Conservation (phyloP, 306 rosid genomes). For the Styphnolobium japonicum region DNA sequence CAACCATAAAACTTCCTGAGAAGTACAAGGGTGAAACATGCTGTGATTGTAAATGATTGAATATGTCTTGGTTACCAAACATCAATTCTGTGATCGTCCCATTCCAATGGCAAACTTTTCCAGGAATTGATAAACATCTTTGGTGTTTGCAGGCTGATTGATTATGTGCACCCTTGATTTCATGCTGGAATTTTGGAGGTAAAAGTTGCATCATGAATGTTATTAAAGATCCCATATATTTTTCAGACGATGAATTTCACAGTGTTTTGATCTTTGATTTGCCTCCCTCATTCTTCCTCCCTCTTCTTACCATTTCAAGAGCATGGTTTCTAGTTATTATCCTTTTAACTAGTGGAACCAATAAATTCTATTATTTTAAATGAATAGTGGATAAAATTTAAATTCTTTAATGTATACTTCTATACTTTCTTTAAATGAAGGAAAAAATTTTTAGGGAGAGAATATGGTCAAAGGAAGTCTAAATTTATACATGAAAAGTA, state of each 20-base stretch:
- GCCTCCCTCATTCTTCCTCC: too few relatives aligned
- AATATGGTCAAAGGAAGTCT: neutral
- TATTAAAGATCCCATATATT: neutral
- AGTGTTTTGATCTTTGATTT: neutral
- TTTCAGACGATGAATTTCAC: neutral
- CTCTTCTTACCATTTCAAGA: neutral
- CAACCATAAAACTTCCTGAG: neutral
- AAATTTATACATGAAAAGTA: neutral
- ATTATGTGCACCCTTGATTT: conserved; percentile 32
- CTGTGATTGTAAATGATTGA: neutral
- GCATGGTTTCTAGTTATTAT: neutral
- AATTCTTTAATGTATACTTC: neutral
- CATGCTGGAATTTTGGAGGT: conserved; percentile 53
- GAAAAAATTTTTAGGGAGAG: neutral
- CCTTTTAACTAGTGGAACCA: neutral
- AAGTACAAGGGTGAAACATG: neutral
- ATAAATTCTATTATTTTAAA: neutral
- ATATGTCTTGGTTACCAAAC: neutral
- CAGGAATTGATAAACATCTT: conserved; percentile 22
- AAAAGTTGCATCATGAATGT: conserved; percentile 25
- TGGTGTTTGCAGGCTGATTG: conserved; percentile 68
- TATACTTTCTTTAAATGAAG: neutral
- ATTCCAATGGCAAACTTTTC: conserved; percentile 13
- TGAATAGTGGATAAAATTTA: neutral
- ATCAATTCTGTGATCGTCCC: neutral